Evolutionary conservation across 768 basidiomycete species (phyloP), one percentile per base, ranked within the genome.

Genomic region (Phaeotremella skinneri): DNA sequence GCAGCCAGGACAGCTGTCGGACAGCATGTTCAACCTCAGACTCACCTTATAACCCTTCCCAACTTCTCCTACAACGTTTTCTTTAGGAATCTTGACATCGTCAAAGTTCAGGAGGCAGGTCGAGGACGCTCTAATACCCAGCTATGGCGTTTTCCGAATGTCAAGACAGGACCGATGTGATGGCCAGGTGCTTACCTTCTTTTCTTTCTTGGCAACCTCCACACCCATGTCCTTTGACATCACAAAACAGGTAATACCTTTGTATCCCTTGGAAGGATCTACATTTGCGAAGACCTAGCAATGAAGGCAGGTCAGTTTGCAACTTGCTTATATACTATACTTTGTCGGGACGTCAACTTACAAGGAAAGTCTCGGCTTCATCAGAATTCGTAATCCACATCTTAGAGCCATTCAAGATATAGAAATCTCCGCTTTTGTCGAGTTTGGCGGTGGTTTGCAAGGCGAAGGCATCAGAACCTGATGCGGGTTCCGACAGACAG

Each of bases 331-430:
- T n/a, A n/a, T n/a, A n/a, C n/a, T n/a, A n/a, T n/a, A n/a, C n/a
- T 37, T 37, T 37, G 34, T 37, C 9, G 34, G 34, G 34, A 45
- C 13, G 43, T 29, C 16, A 21, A 56, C 67, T 52, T 31, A 76
- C 72, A 25, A 78, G 60, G 67, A 75, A 75, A 39, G 93, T 82
- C 47, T 91, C 89, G 0, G 91, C 91, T 78, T 93, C 91, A 58
- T 85, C 83, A 0, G 91, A 93, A 78, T 97, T 97, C 25, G 92
- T 94, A 59, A 97, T 96, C 92, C 92, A 96, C 92, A 94, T 93
- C 81, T 99, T 99, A 56, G 90, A 90, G n/a, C 96, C 96, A 67
- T 91, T 93, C 53, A 99, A 75, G 29, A 91, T 80, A 83, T 87
- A 98, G 75, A 87, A 76, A 67, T 88, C 85, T 17, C 90, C 91